phyloP scores from a whole-genome alignment of 345 rosid genomes.

The Aegle marmelos region DNA sequence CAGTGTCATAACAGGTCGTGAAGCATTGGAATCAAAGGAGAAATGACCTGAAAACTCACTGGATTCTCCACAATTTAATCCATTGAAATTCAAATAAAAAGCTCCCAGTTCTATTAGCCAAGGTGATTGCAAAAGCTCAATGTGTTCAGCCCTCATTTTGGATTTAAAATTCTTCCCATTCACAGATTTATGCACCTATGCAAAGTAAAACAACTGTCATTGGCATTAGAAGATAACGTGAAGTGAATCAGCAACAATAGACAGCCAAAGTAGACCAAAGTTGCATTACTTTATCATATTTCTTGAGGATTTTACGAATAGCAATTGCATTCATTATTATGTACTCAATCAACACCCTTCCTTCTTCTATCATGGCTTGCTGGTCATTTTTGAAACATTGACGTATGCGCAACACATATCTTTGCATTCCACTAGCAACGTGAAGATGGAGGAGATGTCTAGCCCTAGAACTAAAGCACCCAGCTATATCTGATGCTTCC shows the following conservation, averaged over 20 bases:
- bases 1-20: conserved; percentile 55
- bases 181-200: conserved; percentile 74
- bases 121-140: conserved; percentile 89
- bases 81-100: conserved; percentile 64
- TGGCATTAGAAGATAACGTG: conserved; percentile 3
- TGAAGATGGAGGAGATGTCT: conserved; percentile 80
- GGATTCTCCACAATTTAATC: conserved; percentile 41
- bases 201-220: conserved; percentile 11
- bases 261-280: not conserved
- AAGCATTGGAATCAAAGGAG: conserved; percentile 51
- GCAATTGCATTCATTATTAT: conserved; percentile 85
- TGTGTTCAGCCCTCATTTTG: conserved; percentile 79
- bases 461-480: conserved; percentile 74
- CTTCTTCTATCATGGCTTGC: conserved; percentile 61
- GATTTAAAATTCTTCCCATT: conserved; percentile 76
- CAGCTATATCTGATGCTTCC: conserved; percentile 79
- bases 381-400: conserved; percentile 63
- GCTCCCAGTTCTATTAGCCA: conserved; percentile 97
- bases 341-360: conserved; percentile 72
- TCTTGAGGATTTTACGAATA: conserved; percentile 84
- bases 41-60: conserved; percentile 47
- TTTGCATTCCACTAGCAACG: conserved; percentile 69
- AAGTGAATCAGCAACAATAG: not conserved
- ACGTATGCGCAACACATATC: conserved; percentile 45
- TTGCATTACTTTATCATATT: conserved; percentile 76